These are phyloP conservation scores for Inosperma sp. DNA, from an alignment of 768 basidiomycete species.

Conservation along the genomic window DNA sequence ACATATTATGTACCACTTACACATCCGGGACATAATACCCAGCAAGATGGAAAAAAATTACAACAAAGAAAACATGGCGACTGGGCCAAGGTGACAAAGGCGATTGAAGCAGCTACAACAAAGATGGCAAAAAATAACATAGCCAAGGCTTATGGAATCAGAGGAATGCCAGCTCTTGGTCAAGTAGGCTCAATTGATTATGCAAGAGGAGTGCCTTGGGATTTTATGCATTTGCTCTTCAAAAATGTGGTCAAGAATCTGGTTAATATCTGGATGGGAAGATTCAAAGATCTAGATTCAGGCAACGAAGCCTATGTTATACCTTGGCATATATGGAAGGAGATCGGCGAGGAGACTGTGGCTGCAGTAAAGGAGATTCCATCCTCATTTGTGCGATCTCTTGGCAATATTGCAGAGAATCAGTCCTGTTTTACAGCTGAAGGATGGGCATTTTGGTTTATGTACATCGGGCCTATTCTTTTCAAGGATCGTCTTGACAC, in stretches of 20 bases:
- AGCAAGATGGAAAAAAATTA: slow-evolving; percentile 13
- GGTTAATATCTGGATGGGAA: slow-evolving; percentile 36
- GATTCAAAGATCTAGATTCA: slow-evolving; percentile 34
- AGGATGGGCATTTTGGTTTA: slow-evolving; percentile 34
- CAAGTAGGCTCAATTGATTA: too few relatives aligned
- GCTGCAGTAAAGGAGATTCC: slow-evolving; percentile 26
- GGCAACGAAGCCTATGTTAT: slow-evolving; percentile 29
- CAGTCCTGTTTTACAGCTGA: slow-evolving; percentile 32
- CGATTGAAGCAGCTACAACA: too few relatives aligned
- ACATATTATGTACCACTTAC: slow-evolving; percentile 25
- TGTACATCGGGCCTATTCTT: slow-evolving; percentile 34
- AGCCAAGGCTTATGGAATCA: too few relatives aligned
- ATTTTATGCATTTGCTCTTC: slow-evolving; percentile 43
- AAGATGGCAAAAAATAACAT: too few relatives aligned
- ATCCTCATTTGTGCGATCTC: slow-evolving; percentile 25
- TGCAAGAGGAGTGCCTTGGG: slow-evolving; percentile 31
- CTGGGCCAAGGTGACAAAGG: too few relatives aligned
- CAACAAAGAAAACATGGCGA: slow-evolving; percentile 20
- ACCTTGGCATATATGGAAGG: slow-evolving; percentile 24
- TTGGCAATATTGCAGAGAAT: slow-evolving; percentile 26
- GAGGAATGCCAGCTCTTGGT: too few relatives aligned
- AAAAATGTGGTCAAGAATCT: slow-evolving; percentile 40
- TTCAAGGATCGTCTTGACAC: slow-evolving; percentile 27
- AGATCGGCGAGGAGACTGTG: slow-evolving; percentile 32
- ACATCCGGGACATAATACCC: not conserved